Evolutionary conservation across 805 yeast species (phyloP), one percentile per base, ranked within the genome.

Genomic region (Starmera dryadoides): DNA sequence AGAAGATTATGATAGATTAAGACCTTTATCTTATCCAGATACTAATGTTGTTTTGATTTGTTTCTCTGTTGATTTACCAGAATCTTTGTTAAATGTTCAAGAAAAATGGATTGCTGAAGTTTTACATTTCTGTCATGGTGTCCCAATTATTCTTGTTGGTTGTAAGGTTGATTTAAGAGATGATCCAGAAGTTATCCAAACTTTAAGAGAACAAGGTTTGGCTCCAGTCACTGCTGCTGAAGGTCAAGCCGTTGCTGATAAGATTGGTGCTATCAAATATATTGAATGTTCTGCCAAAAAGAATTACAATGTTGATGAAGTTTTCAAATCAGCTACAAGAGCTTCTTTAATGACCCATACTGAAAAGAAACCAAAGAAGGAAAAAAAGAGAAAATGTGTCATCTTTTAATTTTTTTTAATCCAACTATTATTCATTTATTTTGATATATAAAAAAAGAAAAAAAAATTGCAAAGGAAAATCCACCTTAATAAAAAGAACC

Each of bases 61-160:
- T 74, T 88, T 87, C 70, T 79, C 95, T 16, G 76, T 88, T 47
- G 95, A 86, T 59, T 73, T 88, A 32, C 96, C 96, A 51, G 96
- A 87, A 64, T 86, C 96, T 21, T 73, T 88, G 44, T 94, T 86
- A 59, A 88, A 87, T 64, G 96, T 88, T 48, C 91, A 86, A 68
- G 96, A 87, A 66, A 88, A 87, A 69, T 88, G 96, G 96, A 86
- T 86, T 55, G 79, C 93, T 34, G 96, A 88, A 67, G 96, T 88
- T 38, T 64, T 84, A 59, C 95, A 87, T 63, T 87, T 87, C 77
- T 88, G 96, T 67, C 95, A 82, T 56, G 93, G 91, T 62, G 88
- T 87, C 39, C 96, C 96, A 56, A 86, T 87, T 62, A 83, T 88
- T 52, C 71, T 88, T 41, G 96, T 87, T 53, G 96, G 95, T 53